Evolutionary conservation across 1,284 basidiomycete species (phyloP).

Genomic region (Pseudozyma tsukubaensis): DNA sequence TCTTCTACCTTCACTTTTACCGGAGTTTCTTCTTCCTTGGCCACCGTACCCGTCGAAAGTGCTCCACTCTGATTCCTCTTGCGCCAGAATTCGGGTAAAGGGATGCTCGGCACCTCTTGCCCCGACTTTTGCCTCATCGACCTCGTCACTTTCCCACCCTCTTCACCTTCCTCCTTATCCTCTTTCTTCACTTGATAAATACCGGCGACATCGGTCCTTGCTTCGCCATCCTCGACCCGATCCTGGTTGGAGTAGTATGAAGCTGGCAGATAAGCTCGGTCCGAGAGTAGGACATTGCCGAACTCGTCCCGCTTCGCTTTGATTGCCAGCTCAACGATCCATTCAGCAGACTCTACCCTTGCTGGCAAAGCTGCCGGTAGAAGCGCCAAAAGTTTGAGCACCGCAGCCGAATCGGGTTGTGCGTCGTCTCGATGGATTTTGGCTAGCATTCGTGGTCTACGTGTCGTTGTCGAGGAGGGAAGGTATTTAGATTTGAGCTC

Average conservation of each 20-base stretch:
- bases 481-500: conserved; percentile 34
- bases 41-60: too few species aligned
- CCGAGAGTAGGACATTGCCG: conserved; percentile 30
- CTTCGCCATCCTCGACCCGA: not conserved
- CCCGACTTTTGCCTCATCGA: conserved; percentile 23
- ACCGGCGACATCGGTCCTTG: too few species aligned
- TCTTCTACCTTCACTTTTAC: not conserved
- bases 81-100: conserved; percentile 34
- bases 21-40: not conserved
- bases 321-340: conserved; percentile 22
- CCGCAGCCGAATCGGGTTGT: conserved; percentile 12
- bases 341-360: conserved; percentile 9
- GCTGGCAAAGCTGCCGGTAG: conserved; percentile 24
- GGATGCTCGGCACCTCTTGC: conserved; percentile 19
- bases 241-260: not conserved
- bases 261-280: conserved; percentile 8
- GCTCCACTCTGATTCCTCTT: not conserved
- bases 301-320: conserved; percentile 28
- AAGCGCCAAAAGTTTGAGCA: conserved; percentile 34
- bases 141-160: conserved; percentile 22
- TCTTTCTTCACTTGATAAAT: not conserved
- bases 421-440: conserved; percentile 28
- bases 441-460: conserved; percentile 27
- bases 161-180: not conserved
- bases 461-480: not conserved